Conservation (phyloP, 805 yeast species). For the Ogataea kodamae region DNA sequence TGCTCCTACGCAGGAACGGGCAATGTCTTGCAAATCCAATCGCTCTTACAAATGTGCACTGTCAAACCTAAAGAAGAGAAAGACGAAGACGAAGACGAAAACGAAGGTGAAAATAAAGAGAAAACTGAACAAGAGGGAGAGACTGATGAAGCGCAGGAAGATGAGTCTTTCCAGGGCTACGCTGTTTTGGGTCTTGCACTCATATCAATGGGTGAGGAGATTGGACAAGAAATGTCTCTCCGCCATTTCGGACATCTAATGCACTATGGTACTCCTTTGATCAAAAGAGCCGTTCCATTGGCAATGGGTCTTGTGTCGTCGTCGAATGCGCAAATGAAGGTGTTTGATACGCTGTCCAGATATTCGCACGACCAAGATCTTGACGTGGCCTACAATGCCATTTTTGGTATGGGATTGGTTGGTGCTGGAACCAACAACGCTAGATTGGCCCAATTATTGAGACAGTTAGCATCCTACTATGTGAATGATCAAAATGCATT, state of each 20-base stretch:
- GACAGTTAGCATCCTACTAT: slow-evolving; percentile 93
- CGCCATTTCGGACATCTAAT: slow-evolving; percentile 96
- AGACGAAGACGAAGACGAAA: slow-evolving; percentile 50
- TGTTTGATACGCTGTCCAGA: slow-evolving; percentile 91
- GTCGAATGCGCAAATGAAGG: slow-evolving; percentile 94
- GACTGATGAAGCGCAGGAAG: slow-evolving; percentile 39
- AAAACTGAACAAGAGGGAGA: slow-evolving; percentile 31
- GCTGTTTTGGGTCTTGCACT: slow-evolving; percentile 93
- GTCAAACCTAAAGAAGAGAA: slow-evolving; percentile 57
- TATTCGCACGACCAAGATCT: slow-evolving; percentile 94
- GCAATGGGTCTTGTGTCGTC: slow-evolving; percentile 97
- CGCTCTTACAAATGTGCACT: slow-evolving; percentile 83
- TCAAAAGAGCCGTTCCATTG: slow-evolving; percentile 91
- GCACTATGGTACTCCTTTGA: slow-evolving; percentile 93
- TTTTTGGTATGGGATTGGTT: slow-evolving; percentile 94
- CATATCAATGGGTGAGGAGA: slow-evolving; percentile 96
- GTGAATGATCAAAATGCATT: slow-evolving; percentile 84
- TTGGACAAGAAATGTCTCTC: slow-evolving; percentile 95
- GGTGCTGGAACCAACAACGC: slow-evolving; percentile 99
- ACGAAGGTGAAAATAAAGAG: slow-evolving; percentile 24
- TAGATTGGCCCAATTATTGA: slow-evolving; percentile 88
- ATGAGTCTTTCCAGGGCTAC: slow-evolving; percentile 69
- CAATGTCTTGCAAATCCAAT: slow-evolving; percentile 91
- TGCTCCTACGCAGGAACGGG: slow-evolving; percentile 98
- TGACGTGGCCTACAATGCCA: slow-evolving; percentile 92